Conservation (phyloP, 106 monocot species). For the Apostasia ramifera region DNA sequence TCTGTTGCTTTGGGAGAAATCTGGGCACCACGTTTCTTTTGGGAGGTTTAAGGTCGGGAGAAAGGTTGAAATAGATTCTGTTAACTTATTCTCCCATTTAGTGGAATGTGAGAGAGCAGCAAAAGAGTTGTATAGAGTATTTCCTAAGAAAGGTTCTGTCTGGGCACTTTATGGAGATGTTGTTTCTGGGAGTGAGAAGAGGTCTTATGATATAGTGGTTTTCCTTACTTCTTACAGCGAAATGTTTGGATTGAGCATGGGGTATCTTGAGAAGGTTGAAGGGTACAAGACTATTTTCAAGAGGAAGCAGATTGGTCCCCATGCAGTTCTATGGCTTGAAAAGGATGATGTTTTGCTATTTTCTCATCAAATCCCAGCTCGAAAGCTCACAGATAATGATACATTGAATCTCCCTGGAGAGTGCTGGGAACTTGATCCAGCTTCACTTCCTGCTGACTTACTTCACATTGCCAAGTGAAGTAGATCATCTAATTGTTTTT, state of each 20-base stretch:
- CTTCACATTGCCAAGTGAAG: slow-evolving; percentile 20
- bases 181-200: slow-evolving; percentile 14
- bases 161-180: slow-evolving; percentile 72
- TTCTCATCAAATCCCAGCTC: slow-evolving; percentile 87
- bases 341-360: slow-evolving; percentile 44
- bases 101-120: slow-evolving; percentile 61
- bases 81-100: slow-evolving; percentile 84
- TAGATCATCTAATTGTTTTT: background rate
- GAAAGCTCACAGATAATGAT: slow-evolving; percentile 41
- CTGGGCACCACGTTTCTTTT: slow-evolving; percentile 43
- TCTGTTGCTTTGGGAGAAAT: slow-evolving; percentile 34
- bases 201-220: slow-evolving; percentile 66
- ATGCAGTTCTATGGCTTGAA: slow-evolving; percentile 64
- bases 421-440: slow-evolving; percentile 98
- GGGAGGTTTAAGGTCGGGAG: slow-evolving; percentile 71
- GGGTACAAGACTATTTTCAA: slow-evolving; percentile 85
- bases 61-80: slow-evolving; percentile 45
- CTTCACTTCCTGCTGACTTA: slow-evolving; percentile 61
- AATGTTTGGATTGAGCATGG: slow-evolving; percentile 64
- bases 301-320: slow-evolving; percentile 50
- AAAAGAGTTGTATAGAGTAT: slow-evolving; percentile 73
- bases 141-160: slow-evolving; percentile 78
- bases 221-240: slow-evolving; percentile 70
- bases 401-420: slow-evolving; percentile 40
- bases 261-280: slow-evolving; percentile 77